Evolutionary conservation across 768 basidiomycete genomes (phyloP).

Genomic region (Amanita pallidorosea): DNA sequence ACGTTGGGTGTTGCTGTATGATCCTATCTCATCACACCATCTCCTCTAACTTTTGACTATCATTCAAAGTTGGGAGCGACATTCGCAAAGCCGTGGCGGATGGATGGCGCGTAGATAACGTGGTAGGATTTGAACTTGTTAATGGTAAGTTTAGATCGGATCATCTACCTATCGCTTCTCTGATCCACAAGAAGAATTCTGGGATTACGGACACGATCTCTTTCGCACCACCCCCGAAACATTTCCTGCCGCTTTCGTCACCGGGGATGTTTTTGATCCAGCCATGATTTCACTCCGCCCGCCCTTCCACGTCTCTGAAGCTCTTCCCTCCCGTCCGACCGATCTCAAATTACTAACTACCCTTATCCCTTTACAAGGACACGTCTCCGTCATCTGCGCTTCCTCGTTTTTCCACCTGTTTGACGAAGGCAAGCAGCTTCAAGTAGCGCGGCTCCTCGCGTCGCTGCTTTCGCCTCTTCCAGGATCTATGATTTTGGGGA

Average conservation of each 20-base stretch:
- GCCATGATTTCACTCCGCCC: slow-evolving; percentile 23
- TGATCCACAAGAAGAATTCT: slow-evolving; percentile 50
- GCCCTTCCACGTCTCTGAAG: not conserved
- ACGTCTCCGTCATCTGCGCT: slow-evolving; percentile 33
- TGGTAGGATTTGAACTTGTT: slow-evolving; percentile 26
- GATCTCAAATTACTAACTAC: slow-evolving; percentile 11
- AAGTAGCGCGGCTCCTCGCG: slow-evolving; percentile 19
- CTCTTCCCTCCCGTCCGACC: not conserved
- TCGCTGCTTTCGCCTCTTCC: slow-evolving; percentile 20
- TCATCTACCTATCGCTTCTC: too few species aligned
- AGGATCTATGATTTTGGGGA: slow-evolving; percentile 24
- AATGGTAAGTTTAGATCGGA: slow-evolving; percentile 12
- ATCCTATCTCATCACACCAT: not conserved
- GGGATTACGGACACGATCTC: slow-evolving; percentile 51
- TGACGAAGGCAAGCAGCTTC: slow-evolving; percentile 18
- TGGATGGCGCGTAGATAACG: slow-evolving; percentile 26
- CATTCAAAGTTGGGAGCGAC: slow-evolving; percentile 27
- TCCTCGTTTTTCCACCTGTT: slow-evolving; percentile 28
- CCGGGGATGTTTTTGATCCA: slow-evolving; percentile 44
- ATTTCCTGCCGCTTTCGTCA: slow-evolving; percentile 45
- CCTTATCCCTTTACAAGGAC: slow-evolving; percentile 25
- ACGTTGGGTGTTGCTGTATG: slow-evolving; percentile 34
- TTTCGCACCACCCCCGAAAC: slow-evolving; percentile 40
- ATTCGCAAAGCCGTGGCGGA: slow-evolving; percentile 25
- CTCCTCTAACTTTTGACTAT: not conserved